These are phyloP conservation scores for Aspergillus saccharolyticus DNA, from an alignment of 495 filamentous ascomycete species.

Conservation along the genomic window DNA sequence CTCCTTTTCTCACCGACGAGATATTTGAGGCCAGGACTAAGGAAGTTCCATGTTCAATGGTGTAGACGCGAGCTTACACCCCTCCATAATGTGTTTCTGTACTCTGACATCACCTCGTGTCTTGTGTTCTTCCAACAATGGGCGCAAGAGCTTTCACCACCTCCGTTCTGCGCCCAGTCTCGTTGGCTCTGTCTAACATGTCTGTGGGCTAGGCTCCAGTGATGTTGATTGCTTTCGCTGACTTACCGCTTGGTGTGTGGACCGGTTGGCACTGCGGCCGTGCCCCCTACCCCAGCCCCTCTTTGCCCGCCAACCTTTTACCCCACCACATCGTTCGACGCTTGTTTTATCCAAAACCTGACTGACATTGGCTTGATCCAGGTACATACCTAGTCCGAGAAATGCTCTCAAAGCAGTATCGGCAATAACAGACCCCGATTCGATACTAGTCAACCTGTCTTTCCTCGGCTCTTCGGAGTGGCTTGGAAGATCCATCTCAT, in stretches of 20 bases:
- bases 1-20: neutral
- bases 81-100: neutral
- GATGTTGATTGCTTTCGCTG: neutral
- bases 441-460: neutral
- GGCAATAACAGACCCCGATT: neutral
- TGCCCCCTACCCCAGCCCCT: no score
- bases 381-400: no score
- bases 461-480: neutral
- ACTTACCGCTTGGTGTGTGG: neutral
- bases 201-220: neutral
- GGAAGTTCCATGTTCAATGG: neutral
- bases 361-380: no score
- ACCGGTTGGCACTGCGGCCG: no score
- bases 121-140: neutral
- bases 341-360: no score
- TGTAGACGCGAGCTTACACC: neutral
- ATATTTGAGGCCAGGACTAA: neutral
- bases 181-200: neutral
- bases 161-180: no score
- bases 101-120: neutral
- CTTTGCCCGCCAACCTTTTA: no score
- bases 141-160: no score
- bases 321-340: no score
- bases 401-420: neutral
- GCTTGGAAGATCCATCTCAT: neutral